Evolutionary conservation across 169 alveolate genomes (phyloP).

Genomic region (Besnoitia besnoiti): DNA sequence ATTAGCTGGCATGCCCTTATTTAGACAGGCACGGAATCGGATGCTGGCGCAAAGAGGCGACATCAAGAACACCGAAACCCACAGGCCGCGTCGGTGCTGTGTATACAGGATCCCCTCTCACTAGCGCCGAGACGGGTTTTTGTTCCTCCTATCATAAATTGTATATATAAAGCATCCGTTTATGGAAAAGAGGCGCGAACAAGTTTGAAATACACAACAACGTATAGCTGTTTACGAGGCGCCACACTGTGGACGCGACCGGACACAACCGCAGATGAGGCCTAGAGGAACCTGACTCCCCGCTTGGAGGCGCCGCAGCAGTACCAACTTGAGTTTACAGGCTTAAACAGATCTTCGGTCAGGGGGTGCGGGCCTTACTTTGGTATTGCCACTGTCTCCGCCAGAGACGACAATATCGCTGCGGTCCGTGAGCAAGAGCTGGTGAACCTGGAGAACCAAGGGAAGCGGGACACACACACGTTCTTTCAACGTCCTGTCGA

Average conservation of each 20-base stretch:
- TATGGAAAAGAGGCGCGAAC: no score
- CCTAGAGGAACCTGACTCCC: no score
- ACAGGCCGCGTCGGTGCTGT: no score
- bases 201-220: neutral
- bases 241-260: neutral
- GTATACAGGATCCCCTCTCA: no score
- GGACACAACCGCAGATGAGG: neutral
- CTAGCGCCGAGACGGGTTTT: no score
- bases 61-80: no score
- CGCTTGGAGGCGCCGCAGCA: neutral
- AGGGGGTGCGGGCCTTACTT: no score
- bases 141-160: no score
- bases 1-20: neutral
- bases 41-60: no score
- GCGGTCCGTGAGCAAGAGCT: constrained; percentile 9
- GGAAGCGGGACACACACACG: neutral
- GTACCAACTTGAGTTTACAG: neutral
- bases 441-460: constrained; percentile 31
- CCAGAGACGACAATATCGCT: constrained; percentile 15
- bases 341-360: neutral
- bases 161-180: no score
- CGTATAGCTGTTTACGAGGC: neutral
- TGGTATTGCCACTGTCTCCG: constrained; percentile 51
- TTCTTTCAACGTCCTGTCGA: no score
- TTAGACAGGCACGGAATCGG: no score